These are phyloP conservation scores for Aspergillus bridgeri DNA, from an alignment of 495 filamentous ascomycete species.

Conservation along the genomic window DNA sequence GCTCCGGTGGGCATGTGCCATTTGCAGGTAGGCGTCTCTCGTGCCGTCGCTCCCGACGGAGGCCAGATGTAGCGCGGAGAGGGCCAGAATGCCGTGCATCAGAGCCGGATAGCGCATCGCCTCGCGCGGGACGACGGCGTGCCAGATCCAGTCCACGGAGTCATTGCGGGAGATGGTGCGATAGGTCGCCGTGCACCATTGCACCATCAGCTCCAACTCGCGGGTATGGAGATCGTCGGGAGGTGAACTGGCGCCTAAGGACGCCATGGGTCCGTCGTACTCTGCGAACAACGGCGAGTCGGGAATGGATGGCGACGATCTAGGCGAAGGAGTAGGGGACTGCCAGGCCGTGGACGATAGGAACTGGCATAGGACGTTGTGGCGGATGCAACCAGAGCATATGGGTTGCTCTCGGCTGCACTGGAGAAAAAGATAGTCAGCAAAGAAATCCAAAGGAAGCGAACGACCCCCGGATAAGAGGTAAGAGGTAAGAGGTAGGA, in stretches of 20 bases:
- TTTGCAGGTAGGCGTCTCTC: slow-evolving; percentile 25
- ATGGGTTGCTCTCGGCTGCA: slow-evolving; percentile 11
- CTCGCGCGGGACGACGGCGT: slow-evolving; percentile 40
- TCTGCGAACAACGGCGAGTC: slow-evolving; percentile 11
- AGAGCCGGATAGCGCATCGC: slow-evolving; percentile 43
- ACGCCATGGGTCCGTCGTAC: slow-evolving; percentile 12
- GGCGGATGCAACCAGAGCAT: slow-evolving; percentile 34
- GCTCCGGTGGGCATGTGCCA: slow-evolving; percentile 36
- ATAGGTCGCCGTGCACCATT: slow-evolving; percentile 45
- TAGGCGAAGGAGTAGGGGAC: background rate
- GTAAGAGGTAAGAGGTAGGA: no score
- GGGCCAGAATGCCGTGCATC: slow-evolving; percentile 48
- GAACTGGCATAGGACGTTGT: slow-evolving; percentile 32
- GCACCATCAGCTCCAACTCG: slow-evolving; percentile 47
- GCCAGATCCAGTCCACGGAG: slow-evolving; percentile 41
- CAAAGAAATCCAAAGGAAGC: background rate
- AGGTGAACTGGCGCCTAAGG: slow-evolving; percentile 1
- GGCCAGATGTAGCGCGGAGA: slow-evolving; percentile 47
- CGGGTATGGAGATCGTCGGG: slow-evolving; percentile 18
- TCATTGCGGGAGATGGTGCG: slow-evolving; percentile 33
- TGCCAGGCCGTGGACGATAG: slow-evolving; percentile 26
- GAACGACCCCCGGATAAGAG: background rate
- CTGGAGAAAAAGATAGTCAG: slow-evolving; percentile 6
- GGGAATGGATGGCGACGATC: background rate
- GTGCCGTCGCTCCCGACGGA: slow-evolving; percentile 11